Percentiles rank a stretch among this genome's conserved stretches.
These are phyloP conservation scores for Solanum peruvianum DNA, from an alignment of 257 asterid species.

Conservation along the genomic window DNA sequence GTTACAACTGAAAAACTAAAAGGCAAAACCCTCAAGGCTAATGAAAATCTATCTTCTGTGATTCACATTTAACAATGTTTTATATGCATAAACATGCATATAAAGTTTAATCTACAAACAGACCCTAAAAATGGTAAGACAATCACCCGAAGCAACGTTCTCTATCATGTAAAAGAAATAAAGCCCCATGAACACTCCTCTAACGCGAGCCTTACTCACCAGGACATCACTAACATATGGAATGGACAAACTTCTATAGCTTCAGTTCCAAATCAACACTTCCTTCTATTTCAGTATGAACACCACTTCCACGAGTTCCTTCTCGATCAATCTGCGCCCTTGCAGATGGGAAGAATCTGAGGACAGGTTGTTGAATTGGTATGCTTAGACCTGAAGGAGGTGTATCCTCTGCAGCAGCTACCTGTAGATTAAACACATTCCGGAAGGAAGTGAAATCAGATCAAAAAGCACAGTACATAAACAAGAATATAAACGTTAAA, in stretches of 20 bases:
- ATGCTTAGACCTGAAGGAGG: constrained; percentile 15
- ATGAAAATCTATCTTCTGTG: background rate
- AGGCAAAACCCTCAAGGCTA: rapidly evolving
- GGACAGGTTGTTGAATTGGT: constrained; percentile 12
- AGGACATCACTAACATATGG: background rate
- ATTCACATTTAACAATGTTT: background rate
- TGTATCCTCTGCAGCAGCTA: background rate
- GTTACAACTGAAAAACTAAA: background rate
- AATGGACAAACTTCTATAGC: constrained; percentile 17
- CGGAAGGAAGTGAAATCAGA: too few species aligned
- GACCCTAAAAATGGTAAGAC: background rate
- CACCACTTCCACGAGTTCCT: constrained; percentile 7
- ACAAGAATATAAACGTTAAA: too few species aligned
- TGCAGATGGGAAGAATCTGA: constrained; percentile 43
- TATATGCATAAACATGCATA: too few species aligned
- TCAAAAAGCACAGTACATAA: too few species aligned
- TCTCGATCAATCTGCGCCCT: constrained; percentile 8
- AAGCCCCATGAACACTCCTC: background rate
- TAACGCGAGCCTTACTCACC: background rate
- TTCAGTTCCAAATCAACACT: constrained; percentile 56
- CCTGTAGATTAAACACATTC: too few species aligned
- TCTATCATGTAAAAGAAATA: background rate
- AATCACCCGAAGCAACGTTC: background rate
- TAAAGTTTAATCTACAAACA: background rate
- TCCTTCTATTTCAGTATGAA: constrained; percentile 24